Base-by-base conservation (phyloP, 148 eudicot species). In the Silene latifolia region DNA sequence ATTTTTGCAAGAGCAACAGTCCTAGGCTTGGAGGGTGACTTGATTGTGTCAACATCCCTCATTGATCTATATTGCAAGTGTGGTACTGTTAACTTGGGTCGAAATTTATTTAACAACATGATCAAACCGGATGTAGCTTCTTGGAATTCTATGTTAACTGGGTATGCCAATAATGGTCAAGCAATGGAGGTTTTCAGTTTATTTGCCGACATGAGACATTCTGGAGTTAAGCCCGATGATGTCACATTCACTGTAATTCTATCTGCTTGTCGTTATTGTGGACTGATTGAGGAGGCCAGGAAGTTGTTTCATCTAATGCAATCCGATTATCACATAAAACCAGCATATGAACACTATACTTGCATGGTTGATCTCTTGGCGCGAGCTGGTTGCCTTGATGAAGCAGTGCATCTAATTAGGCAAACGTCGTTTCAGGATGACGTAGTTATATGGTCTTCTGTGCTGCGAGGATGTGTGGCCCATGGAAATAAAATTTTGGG, bases 341-440 rank as follows among this genome's bases (percentile, higher is more conserved):
- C 96, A 5, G 83, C 83, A 61, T 87, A 85, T 69, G 97, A 90
- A 79, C 99, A 95, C 60, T 95, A 88, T 76, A 84, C 97, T 44
- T 95, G 97, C 82, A 90, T 95, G 93, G 81, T 95, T 48, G 97
- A 92, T 88, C 93, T 95, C 74, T 82, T 87, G 72, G 85, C 96
- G 17, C 76, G 96, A 51, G 89, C 87, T 21, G 99, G 97, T 72
- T 82, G 78, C 68, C 81, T 95, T 18, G 83, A 84, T 59, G 88
- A 88, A 79, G 97, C 97, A 18, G 78, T 82, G 62, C 57, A 72
- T 69, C 76, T 95, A 46, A 83, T 92, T 47, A 75, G 77, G 20
- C 60, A 85, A 63, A 90, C 88, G 83, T 91, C 97, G 27, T 82
- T 85, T 67, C 60, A 86, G 61, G 83, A 81, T 59, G 97, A 95